Conservation (phyloP, 805 yeast species). For the Tetrapisispora iriomotensis region DNA sequence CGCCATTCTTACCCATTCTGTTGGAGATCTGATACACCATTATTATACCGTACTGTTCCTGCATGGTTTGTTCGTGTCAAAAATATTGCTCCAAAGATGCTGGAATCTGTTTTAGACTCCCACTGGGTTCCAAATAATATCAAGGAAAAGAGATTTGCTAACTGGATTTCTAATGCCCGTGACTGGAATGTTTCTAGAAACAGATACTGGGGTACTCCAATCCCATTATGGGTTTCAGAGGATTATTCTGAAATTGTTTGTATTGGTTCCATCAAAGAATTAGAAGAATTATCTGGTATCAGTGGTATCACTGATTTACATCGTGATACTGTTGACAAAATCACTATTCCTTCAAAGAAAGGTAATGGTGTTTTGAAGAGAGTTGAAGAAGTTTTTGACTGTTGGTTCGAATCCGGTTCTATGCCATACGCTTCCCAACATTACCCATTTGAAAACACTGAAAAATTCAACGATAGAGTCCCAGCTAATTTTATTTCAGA, state of each 20-base stretch:
- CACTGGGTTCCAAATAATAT: slow-evolving; percentile 90
- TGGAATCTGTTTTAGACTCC: slow-evolving; percentile 73
- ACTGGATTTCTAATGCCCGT: slow-evolving; percentile 98
- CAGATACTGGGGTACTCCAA: slow-evolving; percentile 99
- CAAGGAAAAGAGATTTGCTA: slow-evolving; percentile 90
- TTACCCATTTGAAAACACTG: slow-evolving; percentile 86
- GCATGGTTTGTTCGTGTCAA: slow-evolving; percentile 95
- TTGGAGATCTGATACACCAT: slow-evolving; percentile 99
- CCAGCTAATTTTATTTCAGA: slow-evolving; percentile 98
- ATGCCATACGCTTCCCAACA: slow-evolving; percentile 98
- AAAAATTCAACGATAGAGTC: slow-evolving; percentile 60
- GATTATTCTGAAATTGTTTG: slow-evolving; percentile 90
- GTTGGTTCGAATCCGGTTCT: slow-evolving; percentile 99
- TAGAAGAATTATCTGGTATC: slow-evolving; percentile 75
- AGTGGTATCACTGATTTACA: slow-evolving; percentile 79
- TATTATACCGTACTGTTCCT: slow-evolving; percentile 91
- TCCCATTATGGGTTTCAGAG: slow-evolving; percentile 95
- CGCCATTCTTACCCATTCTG: slow-evolving; percentile 98
- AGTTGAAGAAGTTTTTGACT: slow-evolving; percentile 96
- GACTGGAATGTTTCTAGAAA: slow-evolving; percentile 99
- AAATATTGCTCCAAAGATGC: slow-evolving; percentile 81
- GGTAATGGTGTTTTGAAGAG: slow-evolving; percentile 86
- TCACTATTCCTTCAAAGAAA: slow-evolving; percentile 83
- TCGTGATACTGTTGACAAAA: slow-evolving; percentile 83
- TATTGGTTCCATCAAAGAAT: slow-evolving; percentile 83